Base-by-base conservation (phyloP, 495 filamentous ascomycete species). In the Durotheca rogersii region DNA sequence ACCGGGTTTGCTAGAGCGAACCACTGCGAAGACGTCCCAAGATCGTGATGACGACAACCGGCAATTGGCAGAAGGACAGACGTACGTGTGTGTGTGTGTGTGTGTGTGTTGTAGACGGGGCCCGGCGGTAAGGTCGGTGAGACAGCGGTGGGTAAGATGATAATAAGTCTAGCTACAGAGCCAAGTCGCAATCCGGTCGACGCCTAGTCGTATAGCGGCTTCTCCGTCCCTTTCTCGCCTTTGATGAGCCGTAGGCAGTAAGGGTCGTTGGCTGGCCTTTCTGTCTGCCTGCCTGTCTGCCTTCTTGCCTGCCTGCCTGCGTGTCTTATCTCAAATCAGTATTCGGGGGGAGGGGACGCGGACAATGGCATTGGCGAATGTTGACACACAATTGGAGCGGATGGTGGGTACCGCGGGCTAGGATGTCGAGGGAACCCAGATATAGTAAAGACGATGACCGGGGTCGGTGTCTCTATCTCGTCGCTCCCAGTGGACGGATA, bases 371-470 rank as follows among this genome's bases (percentile, higher is more conserved):
- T 51, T 41, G 12, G 21, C 27, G 43, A 45, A 37, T 12, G 15
- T 27, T 18, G 21, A 34, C 17, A 19, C 45, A 3, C 34, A 34
- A 58, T 58, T 58, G 55, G 55, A 46, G 55, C 55, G 55, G 49
- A 45, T 58, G 55, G 42, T 50, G 49, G 47, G 48, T 45, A 53
- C 30, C 39, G 35, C 37, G 33, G 21, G 44, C 55, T 40, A 39
- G 43, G 35, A 14, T 41, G 29, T 34, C 31, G 29, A 53, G 9
- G 30, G 12, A 53, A 53, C 47, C 41, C 41, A 41, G 50, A 53
- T 53, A 53, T 23, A 27, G 7, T 30, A 35, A 45, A 27, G 23
- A 27, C 9, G 4, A 9, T 27, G 4, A 27, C 9, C 9, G n/a
- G n/a, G n/a, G n/a, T n/a, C n/a, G n/a, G 4, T 27, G 23, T 9